Conservation (phyloP, 257 asterid species). For the Salvia hispanica region DNA sequence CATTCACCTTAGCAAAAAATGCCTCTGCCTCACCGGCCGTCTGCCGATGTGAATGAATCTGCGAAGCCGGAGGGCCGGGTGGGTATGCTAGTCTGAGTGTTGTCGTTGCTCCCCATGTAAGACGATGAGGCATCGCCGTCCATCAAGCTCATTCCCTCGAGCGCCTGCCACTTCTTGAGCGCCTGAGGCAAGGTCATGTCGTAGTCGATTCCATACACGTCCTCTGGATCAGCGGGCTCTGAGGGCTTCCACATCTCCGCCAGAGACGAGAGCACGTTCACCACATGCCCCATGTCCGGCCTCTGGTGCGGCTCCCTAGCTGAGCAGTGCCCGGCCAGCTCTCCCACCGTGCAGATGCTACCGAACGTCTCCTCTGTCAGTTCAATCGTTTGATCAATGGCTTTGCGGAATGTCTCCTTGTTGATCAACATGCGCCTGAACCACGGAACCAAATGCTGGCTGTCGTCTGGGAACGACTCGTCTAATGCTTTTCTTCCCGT, state of each 20-base stretch:
- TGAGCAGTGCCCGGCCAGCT: conserved; percentile 84
- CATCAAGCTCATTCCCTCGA: conserved; percentile 67
- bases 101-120: conserved; percentile 55
- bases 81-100: conserved; percentile 74
- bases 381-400: conserved; percentile 63
- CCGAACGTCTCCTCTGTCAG: conserved; percentile 57
- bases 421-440: conserved; percentile 64
- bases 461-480: conserved; percentile 61
- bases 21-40: conserved; percentile 55
- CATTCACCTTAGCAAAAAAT: conserved; percentile 25
- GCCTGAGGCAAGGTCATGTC: conserved; percentile 85
- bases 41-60: conserved; percentile 66
- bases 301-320: conserved; percentile 79
- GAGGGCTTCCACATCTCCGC: conserved; percentile 88
- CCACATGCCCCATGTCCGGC: conserved; percentile 87
- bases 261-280: conserved; percentile 74
- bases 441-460: conserved; percentile 79
- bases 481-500: conserved; percentile 73
- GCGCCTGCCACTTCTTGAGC: conserved; percentile 83
- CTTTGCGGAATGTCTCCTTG: conserved; percentile 54
- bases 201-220: conserved; percentile 65
- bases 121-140: conserved; percentile 54
- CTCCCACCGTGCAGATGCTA: conserved; percentile 64
- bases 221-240: conserved; percentile 70
- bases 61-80: conserved; percentile 79